phyloP scores from a whole-genome alignment of 2,329 filamentous ascomycete species.

The Alternaria ventricosa region DNA sequence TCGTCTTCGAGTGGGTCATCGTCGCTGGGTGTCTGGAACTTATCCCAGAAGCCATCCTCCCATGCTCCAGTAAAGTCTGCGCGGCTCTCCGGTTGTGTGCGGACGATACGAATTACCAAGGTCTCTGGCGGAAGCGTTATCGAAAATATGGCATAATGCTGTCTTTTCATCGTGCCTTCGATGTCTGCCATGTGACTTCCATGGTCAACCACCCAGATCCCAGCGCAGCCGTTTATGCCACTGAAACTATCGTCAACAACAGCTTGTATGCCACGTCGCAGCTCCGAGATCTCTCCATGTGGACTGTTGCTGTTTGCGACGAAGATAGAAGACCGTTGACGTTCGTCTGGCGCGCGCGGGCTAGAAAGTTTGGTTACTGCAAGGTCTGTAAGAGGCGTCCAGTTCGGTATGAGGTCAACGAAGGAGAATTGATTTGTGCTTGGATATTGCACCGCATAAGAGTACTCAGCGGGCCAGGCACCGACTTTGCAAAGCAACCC shows the following conservation, averaged over 20 bases:
- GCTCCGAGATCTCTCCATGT: conserved; percentile 53
- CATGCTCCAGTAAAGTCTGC: conserved; percentile 27
- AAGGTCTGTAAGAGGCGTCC: conserved; percentile 61
- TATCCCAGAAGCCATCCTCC: conserved; percentile 36
- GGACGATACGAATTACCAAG: conserved; percentile 35
- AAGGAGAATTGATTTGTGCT: conserved; percentile 50
- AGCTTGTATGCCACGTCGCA: conserved; percentile 52
- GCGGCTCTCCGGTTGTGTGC: conserved; percentile 26
- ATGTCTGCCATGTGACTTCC: conserved; percentile 34
- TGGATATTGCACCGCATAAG: conserved; percentile 64
- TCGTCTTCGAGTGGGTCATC: conserved; percentile 30
- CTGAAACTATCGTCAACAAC: conserved; percentile 37
- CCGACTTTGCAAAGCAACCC: conserved; percentile 77
- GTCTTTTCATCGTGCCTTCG: conserved; percentile 30
- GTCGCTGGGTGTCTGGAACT: conserved; percentile 28
- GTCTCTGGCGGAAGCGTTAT: conserved; percentile 46
- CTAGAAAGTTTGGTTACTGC: conserved; percentile 38
- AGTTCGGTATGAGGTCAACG: conserved; percentile 69
- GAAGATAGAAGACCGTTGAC: conserved; percentile 40
- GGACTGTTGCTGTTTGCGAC: conserved; percentile 54
- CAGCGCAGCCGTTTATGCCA: conserved; percentile 42
- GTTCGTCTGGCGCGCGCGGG: conserved; percentile 26
- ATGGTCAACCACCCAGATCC: conserved; percentile 48
- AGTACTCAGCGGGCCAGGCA: conserved; percentile 40
- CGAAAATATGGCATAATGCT: conserved; percentile 46